These are phyloP conservation scores for Fusarium verrucosum DNA, from an alignment of 2,329 filamentous ascomycete species.

Conservation along the genomic window DNA sequence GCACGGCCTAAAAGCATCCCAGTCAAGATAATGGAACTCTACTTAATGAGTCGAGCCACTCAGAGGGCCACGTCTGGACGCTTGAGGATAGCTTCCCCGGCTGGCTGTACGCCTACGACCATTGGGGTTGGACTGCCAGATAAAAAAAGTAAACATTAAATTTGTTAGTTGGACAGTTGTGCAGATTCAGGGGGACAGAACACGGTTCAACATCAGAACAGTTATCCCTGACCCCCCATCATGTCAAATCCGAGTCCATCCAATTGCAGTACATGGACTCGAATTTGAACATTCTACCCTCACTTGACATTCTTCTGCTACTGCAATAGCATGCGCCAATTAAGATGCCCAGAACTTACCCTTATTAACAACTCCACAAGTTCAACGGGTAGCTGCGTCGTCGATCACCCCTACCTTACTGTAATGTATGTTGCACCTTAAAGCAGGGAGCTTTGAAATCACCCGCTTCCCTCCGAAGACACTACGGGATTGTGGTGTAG, in stretches of 20 bases:
- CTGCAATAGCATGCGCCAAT: slow-evolving; percentile 15
- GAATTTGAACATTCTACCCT: background rate
- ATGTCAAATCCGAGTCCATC: slow-evolving; percentile 9
- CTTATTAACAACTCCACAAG: slow-evolving; percentile 25
- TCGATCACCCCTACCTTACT: slow-evolving; percentile 17
- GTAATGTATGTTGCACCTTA: background rate
- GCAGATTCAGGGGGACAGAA: slow-evolving; percentile 27
- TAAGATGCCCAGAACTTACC: slow-evolving; percentile 1
- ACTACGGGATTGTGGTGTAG: no score
- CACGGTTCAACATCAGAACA: slow-evolving; percentile 8
- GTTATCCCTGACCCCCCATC: slow-evolving; percentile 9
- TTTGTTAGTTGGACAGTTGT: background rate
- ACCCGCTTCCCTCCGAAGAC: background rate
- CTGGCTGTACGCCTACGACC: background rate
- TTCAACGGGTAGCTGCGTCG: slow-evolving; percentile 35
- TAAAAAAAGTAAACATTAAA: slow-evolving; percentile 12
- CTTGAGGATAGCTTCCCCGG: slow-evolving; percentile 32
- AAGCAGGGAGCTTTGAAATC: background rate
- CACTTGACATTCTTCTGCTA: slow-evolving; percentile 2
- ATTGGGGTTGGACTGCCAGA: slow-evolving; percentile 1
- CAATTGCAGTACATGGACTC: slow-evolving; percentile 39
- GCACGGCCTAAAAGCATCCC: slow-evolving; percentile 10
- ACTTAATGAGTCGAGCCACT: slow-evolving; percentile 9
- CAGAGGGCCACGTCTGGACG: slow-evolving; percentile 15
- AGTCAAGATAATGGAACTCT: background rate